Evolutionary conservation across 192 early-diverging fungal genomes (phyloP).

Genomic region (Coemansia sp.): DNA sequence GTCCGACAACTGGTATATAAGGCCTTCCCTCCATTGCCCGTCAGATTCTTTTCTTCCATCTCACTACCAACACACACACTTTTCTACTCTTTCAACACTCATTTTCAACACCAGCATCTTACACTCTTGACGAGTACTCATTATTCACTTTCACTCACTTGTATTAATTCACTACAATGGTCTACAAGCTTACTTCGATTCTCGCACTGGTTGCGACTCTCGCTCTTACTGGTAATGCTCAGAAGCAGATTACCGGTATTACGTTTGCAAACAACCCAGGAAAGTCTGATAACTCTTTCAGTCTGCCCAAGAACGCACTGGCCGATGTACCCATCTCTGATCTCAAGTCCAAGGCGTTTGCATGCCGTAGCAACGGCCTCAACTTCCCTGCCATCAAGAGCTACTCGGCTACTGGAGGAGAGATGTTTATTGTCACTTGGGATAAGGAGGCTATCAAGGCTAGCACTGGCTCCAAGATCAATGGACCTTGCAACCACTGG

Average conservation of each 20-base stretch:
- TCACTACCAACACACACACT: not conserved
- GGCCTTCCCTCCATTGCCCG: not conserved
- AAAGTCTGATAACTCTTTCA: not conserved
- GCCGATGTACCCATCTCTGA: not conserved
- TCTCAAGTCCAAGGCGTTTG: not conserved
- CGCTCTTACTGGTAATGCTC: not conserved
- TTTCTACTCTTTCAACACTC: not conserved
- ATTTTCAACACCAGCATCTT: not conserved
- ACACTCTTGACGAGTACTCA: not conserved
- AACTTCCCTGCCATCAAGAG: not conserved
- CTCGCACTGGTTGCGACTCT: slow-evolving; percentile 7
- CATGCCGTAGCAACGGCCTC: slow-evolving; percentile 3
- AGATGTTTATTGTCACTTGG: slow-evolving; percentile 3
- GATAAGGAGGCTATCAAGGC: not conserved
- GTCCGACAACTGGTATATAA: not conserved
- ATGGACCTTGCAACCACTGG: slow-evolving; percentile 2
- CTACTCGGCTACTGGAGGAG: not conserved
- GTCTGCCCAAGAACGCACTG: slow-evolving; percentile 2
- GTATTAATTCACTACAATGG: not conserved
- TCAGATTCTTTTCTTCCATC: not conserved
- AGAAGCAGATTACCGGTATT: not conserved
- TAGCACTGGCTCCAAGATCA: not conserved
- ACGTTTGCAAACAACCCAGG: not conserved
- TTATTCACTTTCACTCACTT: not conserved
- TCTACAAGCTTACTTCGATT: slow-evolving; percentile 7